These are phyloP conservation scores for Zygoascus hellenicus DNA, from an alignment of 1,139 yeast genomes.

Conservation along the genomic window DNA sequence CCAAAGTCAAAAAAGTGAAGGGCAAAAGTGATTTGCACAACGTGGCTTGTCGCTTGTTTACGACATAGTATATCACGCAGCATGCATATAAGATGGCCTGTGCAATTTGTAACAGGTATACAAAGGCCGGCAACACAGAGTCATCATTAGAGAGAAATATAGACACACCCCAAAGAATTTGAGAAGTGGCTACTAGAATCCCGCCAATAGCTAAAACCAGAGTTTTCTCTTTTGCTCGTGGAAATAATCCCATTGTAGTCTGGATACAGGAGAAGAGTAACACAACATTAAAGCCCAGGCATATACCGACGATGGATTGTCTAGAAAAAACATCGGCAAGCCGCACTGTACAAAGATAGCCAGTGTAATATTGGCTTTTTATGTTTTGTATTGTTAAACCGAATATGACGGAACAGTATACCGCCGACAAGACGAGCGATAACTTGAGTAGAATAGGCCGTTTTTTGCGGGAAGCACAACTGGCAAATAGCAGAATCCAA, in stretches of 20 bases:
- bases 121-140: slow-evolving; percentile 68
- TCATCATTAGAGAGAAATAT: slow-evolving; percentile 41
- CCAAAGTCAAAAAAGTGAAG: slow-evolving; percentile 49
- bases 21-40: slow-evolving; percentile 46
- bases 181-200: slow-evolving; percentile 50
- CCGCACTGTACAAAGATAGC: slow-evolving; percentile 51
- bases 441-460: slow-evolving; percentile 38
- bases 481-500: slow-evolving; percentile 56
- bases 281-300: slow-evolving; percentile 53
- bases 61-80: slow-evolving; percentile 53
- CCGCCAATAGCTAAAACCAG: slow-evolving; percentile 60
- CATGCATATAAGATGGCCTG: slow-evolving; percentile 68
- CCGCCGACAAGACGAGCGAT: slow-evolving; percentile 17
- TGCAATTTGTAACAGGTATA: slow-evolving; percentile 70
- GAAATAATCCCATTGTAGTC: slow-evolving; percentile 64
- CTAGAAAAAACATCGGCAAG: slow-evolving; percentile 46
- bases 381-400: slow-evolving; percentile 45
- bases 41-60: slow-evolving; percentile 49
- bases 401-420: slow-evolving; percentile 45
- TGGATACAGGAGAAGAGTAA: slow-evolving; percentile 72
- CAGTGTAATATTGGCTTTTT: slow-evolving; percentile 41
- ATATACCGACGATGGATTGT: slow-evolving; percentile 49
- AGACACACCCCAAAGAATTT: slow-evolving; percentile 65
- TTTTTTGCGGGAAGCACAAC: slow-evolving; percentile 43
- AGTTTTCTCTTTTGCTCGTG: slow-evolving; percentile 65